Evolutionary conservation across 306 rosid species (phyloP).

Genomic region (Corylus avellana): DNA sequence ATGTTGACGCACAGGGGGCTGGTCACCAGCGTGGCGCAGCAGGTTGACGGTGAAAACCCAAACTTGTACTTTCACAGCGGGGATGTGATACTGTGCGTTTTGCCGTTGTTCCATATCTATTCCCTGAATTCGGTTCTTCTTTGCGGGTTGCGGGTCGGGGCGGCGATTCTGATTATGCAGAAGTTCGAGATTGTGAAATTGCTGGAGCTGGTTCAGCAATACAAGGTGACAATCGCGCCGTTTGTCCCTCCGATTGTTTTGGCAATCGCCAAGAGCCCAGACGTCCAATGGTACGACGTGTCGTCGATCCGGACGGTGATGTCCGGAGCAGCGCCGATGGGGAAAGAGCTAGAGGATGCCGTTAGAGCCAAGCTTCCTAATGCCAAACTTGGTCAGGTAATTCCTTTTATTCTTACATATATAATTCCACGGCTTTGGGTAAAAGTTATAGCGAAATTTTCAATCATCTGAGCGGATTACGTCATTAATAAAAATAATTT

Average conservation of each 20-base stretch:
- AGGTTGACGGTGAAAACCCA: slow-evolving; percentile 79
- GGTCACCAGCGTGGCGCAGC: slow-evolving; percentile 70
- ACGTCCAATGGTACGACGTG: slow-evolving; percentile 44
- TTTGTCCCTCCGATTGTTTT: slow-evolving; percentile 77
- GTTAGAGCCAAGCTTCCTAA: slow-evolving; percentile 54
- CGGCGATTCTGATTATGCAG: slow-evolving; percentile 58
- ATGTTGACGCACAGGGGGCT: slow-evolving; percentile 67
- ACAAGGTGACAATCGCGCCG: slow-evolving; percentile 65
- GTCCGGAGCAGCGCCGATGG: slow-evolving; percentile 86
- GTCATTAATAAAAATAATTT: too few species aligned
- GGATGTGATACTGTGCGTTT: slow-evolving; percentile 74
- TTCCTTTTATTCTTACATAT: background rate
- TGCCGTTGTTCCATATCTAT: slow-evolving; percentile 82
- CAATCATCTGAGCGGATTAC: too few species aligned
- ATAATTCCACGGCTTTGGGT: background rate
- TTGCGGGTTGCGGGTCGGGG: slow-evolving; percentile 69
- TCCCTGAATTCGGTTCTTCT: slow-evolving; percentile 67
- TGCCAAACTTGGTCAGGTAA: slow-evolving; percentile 74
- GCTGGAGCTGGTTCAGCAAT: slow-evolving; percentile 43
- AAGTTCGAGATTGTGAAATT: slow-evolving; percentile 55
- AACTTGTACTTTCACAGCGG: slow-evolving; percentile 47
- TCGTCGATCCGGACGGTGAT: slow-evolving; percentile 62
- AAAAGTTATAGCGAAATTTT: too few species aligned
- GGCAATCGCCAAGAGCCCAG: slow-evolving; percentile 59
- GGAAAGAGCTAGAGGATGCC: slow-evolving; percentile 64